Percentiles rank a stretch among this genome's conserved stretches.
Conservation (phyloP, 2,329 filamentous ascomycete genomes). For the Pseudogymnoascus sp. region DNA sequence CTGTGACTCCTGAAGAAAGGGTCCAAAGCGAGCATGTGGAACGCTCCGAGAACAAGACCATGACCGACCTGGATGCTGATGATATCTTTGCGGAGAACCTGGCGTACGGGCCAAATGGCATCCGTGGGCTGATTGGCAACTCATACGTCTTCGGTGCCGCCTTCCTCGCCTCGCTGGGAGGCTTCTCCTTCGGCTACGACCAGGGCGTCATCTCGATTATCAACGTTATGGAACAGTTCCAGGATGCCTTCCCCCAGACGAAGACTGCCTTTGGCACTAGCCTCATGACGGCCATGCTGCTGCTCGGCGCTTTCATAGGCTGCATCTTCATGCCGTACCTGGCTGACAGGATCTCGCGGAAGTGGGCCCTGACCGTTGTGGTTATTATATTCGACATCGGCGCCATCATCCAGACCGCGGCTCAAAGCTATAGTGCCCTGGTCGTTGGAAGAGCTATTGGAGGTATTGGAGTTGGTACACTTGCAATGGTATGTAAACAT, state of each 20-base stretch:
- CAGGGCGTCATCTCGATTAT: slow-evolving; percentile 34
- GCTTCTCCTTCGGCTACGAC: slow-evolving; percentile 34
- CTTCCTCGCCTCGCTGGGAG: slow-evolving; percentile 34
- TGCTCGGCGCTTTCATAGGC: slow-evolving; percentile 33
- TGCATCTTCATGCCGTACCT: slow-evolving; percentile 30
- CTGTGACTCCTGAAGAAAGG: background rate
- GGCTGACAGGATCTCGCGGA: slow-evolving; percentile 35
- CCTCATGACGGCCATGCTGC: slow-evolving; percentile 37
- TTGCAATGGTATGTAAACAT: slow-evolving; percentile 32
- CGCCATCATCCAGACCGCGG: slow-evolving; percentile 31
- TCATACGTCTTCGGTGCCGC: slow-evolving; percentile 36
- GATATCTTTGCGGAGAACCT: background rate
- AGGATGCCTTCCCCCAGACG: slow-evolving; percentile 30
- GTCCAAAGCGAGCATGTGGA: background rate
- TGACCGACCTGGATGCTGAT: background rate
- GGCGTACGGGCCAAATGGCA: slow-evolving; percentile 26
- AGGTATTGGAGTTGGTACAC: slow-evolving; percentile 43
- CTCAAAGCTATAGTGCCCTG: slow-evolving; percentile 40
- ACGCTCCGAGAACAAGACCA: background rate
- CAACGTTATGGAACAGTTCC: slow-evolving; percentile 38
- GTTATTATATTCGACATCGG: slow-evolving; percentile 35
- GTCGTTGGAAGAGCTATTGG: slow-evolving; percentile 41
- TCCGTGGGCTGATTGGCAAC: slow-evolving; percentile 28
- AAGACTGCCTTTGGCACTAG: slow-evolving; percentile 31
- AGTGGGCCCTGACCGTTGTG: slow-evolving; percentile 32